Conservation (phyloP, 495 filamentous ascomycete genomes). For the Cairneyella variabilis region DNA sequence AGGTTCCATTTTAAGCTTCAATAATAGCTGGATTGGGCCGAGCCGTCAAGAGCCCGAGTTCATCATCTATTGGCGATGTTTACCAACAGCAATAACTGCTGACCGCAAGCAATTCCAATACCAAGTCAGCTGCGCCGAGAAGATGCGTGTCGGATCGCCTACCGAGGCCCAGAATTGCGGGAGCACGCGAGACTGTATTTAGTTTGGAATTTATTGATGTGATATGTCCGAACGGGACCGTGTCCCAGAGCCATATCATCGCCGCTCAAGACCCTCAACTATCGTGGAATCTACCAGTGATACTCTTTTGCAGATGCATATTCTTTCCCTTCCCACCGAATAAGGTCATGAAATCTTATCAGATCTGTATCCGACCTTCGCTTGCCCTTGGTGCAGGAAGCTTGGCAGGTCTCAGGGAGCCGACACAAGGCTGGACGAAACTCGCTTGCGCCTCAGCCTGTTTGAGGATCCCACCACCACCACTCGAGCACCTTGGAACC, state of each 20-base stretch:
- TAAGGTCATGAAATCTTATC: slow-evolving; percentile 15
- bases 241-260: neutral
- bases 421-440: slow-evolving; percentile 21
- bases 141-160: too few relatives aligned
- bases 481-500: too few relatives aligned
- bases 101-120: neutral
- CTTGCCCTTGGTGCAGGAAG: slow-evolving; percentile 15
- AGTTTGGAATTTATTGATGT: too few relatives aligned
- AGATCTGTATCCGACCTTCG: neutral
- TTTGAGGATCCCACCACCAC: slow-evolving; percentile 17
- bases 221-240: neutral
- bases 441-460: slow-evolving; percentile 27
- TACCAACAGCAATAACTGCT: neutral
- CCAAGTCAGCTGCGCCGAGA: neutral
- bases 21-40: too few relatives aligned
- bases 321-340: slow-evolving; percentile 1
- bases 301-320: neutral
- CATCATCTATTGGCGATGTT: too few relatives aligned
- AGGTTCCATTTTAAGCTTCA: neutral
- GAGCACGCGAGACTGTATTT: too few relatives aligned
- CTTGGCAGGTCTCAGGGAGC: slow-evolving; percentile 16
- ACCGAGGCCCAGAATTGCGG: too few relatives aligned
- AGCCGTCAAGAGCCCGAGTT: neutral
- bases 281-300: too few relatives aligned
- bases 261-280: too few relatives aligned